Conservation (phyloP, 2,329 filamentous ascomycete genomes). For the Hypomyces rosellus region DNA sequence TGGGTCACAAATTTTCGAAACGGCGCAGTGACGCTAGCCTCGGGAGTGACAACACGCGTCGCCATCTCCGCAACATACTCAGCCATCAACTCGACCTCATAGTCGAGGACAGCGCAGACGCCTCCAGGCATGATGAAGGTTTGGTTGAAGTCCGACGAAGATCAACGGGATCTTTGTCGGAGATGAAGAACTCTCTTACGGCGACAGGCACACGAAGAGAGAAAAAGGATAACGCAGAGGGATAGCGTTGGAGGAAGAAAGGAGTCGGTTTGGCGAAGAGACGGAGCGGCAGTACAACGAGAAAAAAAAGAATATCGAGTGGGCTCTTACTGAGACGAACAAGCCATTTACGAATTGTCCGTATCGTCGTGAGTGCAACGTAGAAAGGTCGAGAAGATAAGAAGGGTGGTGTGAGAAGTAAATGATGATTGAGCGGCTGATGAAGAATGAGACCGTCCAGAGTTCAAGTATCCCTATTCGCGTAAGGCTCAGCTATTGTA, state of each 20-base stretch:
- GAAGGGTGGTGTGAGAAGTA: not conserved
- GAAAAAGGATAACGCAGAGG: not conserved
- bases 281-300: slow-evolving; percentile 9
- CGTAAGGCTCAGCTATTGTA: slow-evolving; percentile 5
- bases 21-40: slow-evolving; percentile 53
- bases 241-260: not conserved
- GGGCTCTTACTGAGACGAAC: slow-evolving; percentile 19
- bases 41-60: slow-evolving; percentile 49
- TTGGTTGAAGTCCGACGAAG: slow-evolving; percentile 31
- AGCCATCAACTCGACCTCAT: slow-evolving; percentile 93
- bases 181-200: slow-evolving; percentile 13
- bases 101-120: slow-evolving; percentile 89
- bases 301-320: slow-evolving; percentile 10
- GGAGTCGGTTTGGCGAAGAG: not conserved
- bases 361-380: slow-evolving; percentile 15
- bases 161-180: slow-evolving; percentile 35
- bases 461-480: slow-evolving; percentile 3
- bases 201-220: slow-evolving; percentile 13
- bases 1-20: slow-evolving; percentile 91
- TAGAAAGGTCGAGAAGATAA: slow-evolving; percentile 4
- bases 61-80: slow-evolving; percentile 93
- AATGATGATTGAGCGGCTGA: slow-evolving; percentile 11
- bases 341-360: slow-evolving; percentile 28
- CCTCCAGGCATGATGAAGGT: slow-evolving; percentile 62
- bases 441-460: slow-evolving; percentile 8